Evolutionary conservation across 2,329 filamentous ascomycete genomes (phyloP).

Genomic region (Colletotrichum incanum): DNA sequence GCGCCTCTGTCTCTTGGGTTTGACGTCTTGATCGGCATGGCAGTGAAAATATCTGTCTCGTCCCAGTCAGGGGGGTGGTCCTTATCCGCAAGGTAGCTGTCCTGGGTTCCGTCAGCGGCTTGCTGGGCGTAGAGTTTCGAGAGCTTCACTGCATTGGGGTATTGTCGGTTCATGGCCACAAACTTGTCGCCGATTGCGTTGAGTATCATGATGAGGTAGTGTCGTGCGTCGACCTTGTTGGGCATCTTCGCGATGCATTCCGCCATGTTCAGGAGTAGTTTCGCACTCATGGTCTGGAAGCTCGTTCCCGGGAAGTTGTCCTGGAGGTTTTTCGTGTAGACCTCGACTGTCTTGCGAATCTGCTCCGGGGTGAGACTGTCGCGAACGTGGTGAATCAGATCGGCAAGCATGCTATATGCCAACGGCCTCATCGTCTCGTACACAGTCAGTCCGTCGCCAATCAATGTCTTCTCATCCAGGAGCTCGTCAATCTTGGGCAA

Average conservation of each 20-base stretch:
- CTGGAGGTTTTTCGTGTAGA: conserved; percentile 96
- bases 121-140: conserved; percentile 84
- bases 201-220: conserved; percentile 96
- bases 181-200: conserved; percentile 99
- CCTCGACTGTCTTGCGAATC: conserved; percentile 95
- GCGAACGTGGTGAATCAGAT: conserved; percentile 96
- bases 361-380: conserved; percentile 91
- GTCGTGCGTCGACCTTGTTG: conserved; percentile 93
- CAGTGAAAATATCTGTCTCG: conserved; percentile 96
- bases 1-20: conserved; percentile 90
- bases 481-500: conserved; percentile 95
- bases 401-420: conserved; percentile 98
- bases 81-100: conserved; percentile 89
- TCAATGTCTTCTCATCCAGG: conserved; percentile 92
- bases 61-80: conserved; percentile 93
- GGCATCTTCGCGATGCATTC: conserved; percentile 96
- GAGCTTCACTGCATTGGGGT: conserved; percentile 93
- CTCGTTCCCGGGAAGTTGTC: conserved; percentile 97
- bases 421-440: conserved; percentile 97
- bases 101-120: conserved; percentile 73
- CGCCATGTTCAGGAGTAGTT: conserved; percentile 96
- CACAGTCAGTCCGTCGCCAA: conserved; percentile 95
- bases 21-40: conserved; percentile 95
- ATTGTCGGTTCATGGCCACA: conserved; percentile 97
- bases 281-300: conserved; percentile 99